Evolutionary conservation across 2,329 filamentous ascomycete species (phyloP).

Genomic region (Endothia cerciana): DNA sequence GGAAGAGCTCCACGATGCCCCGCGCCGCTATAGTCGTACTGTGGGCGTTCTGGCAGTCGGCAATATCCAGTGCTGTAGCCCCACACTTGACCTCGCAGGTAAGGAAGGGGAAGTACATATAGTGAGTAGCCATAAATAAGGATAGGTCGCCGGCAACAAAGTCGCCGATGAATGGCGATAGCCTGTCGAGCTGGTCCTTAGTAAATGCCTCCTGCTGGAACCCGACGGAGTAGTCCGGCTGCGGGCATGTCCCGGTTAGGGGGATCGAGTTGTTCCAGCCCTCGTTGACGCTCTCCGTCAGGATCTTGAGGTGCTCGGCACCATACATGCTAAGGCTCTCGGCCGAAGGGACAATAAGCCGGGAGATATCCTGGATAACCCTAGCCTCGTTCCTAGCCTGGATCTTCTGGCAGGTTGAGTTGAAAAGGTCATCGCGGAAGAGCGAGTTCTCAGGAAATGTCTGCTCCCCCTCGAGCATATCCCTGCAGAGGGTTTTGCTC

Average conservation of each 20-base stretch:
- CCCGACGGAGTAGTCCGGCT: constrained; percentile 50
- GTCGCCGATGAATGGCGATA: constrained; percentile 44
- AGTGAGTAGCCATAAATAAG: no score
- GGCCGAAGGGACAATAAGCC: constrained; percentile 41
- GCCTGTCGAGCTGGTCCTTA: constrained; percentile 45
- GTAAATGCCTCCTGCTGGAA: constrained; percentile 48
- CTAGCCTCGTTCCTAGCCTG: constrained; percentile 39
- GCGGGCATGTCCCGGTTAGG: constrained; percentile 41
- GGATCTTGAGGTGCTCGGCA: constrained; percentile 34
- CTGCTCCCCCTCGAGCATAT: constrained; percentile 33
- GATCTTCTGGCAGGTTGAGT: constrained; percentile 37
- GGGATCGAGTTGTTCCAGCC: constrained; percentile 46
- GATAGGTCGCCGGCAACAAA: constrained; percentile 15
- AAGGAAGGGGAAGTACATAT: no score
- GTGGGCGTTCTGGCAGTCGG: no score
- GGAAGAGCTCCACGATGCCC: no score
- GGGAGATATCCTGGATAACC: constrained; percentile 40
- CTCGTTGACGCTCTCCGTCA: constrained; percentile 48
- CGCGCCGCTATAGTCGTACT: no score
- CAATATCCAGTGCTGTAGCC: no score
- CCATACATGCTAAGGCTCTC: constrained; percentile 37
- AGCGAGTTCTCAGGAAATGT: constrained; percentile 37
- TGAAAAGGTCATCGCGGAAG: constrained; percentile 42
- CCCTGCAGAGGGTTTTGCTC: constrained; percentile 38
- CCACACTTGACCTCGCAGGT: no score